Percentiles rank a stretch among this genome's conserved stretches.
Conservation (phyloP, 139 green algal genomes). For the Chlorella sp. region DNA sequence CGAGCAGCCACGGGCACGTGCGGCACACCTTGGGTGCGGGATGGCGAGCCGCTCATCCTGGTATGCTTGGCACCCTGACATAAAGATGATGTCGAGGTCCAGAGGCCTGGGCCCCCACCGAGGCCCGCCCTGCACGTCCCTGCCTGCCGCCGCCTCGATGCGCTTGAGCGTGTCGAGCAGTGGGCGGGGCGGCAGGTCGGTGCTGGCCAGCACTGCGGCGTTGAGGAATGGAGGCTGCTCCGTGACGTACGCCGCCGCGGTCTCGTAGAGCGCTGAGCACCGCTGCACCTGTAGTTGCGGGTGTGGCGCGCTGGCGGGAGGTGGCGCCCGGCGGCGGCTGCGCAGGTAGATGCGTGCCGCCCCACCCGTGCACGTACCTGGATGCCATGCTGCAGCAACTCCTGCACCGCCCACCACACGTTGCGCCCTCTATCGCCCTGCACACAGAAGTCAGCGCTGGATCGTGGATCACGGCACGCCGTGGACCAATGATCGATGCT, state of each 20-base stretch:
- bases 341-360: too few species aligned
- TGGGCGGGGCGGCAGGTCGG: constrained; percentile 44
- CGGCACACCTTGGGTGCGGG: constrained; percentile 32
- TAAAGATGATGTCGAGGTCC: constrained; percentile 90
- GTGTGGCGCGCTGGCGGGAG: background rate
- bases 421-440: constrained; percentile 32
- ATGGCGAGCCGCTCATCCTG: constrained; percentile 14
- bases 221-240: constrained; percentile 90
- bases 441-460: too few species aligned
- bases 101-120: constrained; percentile 82
- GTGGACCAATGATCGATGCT: too few species aligned
- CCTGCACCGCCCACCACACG: constrained; percentile 12
- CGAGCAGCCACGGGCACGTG: too few species aligned
- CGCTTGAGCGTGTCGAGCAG: constrained; percentile 67
- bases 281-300: constrained; percentile 43
- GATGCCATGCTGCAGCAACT: constrained; percentile 18
- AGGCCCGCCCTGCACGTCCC: constrained; percentile 22
- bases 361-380: constrained; percentile 16
- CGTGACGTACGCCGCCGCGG: constrained; percentile 64
- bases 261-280: constrained; percentile 83
- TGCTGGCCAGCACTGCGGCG: constrained; percentile 62
- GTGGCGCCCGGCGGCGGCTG: background rate
- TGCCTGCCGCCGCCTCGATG: constrained; percentile 57
- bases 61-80: background rate
- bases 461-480: too few species aligned